These are phyloP conservation scores for Spathaspora gorwiae DNA, from an alignment of 805 yeast genomes.

Conservation along the genomic window DNA sequence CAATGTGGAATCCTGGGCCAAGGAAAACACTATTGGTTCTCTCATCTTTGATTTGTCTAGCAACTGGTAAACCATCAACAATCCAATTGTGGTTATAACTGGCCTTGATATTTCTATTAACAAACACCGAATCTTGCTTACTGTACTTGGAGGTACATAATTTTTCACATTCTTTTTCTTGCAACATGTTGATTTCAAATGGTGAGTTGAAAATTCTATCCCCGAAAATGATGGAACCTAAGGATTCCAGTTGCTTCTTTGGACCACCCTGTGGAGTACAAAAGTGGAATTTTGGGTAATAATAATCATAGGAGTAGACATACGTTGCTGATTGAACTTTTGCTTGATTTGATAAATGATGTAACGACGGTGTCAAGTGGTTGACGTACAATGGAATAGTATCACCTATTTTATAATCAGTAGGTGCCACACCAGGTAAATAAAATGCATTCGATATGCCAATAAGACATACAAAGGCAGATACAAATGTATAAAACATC, in stretches of 20 bases:
- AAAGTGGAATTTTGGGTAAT: constrained; percentile 77
- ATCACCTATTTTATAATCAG: constrained; percentile 74
- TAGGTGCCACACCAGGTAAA: constrained; percentile 94
- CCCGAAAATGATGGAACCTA: constrained; percentile 92
- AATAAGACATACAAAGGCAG: constrained; percentile 14
- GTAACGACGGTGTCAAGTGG: constrained; percentile 78
- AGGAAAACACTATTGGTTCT: constrained; percentile 61
- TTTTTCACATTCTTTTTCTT: constrained; percentile 61
- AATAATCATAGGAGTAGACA: constrained; percentile 76
- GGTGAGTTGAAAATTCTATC: constrained; percentile 95
- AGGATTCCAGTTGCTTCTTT: constrained; percentile 74
- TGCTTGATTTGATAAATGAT: constrained; percentile 22
- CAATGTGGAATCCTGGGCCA: constrained; percentile 79
- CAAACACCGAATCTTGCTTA: constrained; percentile 65
- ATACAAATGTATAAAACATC: constrained; percentile 12
- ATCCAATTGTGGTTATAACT: constrained; percentile 91
- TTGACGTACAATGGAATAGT: constrained; percentile 76
- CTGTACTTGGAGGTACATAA: constrained; percentile 63
- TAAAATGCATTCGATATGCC: constrained; percentile 56
- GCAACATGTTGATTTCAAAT: constrained; percentile 71
- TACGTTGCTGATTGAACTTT: constrained; percentile 46
- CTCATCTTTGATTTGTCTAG: constrained; percentile 53
- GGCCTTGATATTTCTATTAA: constrained; percentile 72
- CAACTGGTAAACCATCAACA: constrained; percentile 92
- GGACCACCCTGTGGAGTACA: constrained; percentile 71